Base-by-base conservation (phyloP, 163 green algal genomes). In the Scenedesmus sp. region DNA sequence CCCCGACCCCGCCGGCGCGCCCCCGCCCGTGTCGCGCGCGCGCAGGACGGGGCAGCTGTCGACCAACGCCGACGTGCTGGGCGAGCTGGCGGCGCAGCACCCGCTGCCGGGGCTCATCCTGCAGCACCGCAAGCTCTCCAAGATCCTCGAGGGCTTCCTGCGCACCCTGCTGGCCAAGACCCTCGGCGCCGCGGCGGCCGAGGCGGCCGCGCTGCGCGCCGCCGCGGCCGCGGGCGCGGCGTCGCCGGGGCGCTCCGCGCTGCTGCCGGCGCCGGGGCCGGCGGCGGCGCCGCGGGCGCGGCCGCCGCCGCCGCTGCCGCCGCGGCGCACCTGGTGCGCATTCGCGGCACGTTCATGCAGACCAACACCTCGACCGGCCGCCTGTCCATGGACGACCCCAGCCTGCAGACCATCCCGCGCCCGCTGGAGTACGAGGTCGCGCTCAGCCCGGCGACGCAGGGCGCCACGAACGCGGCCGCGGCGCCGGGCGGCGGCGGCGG, bases 351-450 rank as follows among this genome's bases (percentile, higher is more conserved):
- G 18, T 92, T 88, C 71, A 83, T 89, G 53, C 93, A 96, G 66
- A 95, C 90, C 0, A 63, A 67, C 58, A 88, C 89, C 1, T 77
- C 75, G 1, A 94, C 90, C n/a, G 94, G 94, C 5, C 86, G 95
- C 17, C 81, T 98, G 3, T 60, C 85, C 20, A 97, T 97, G 91
- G 94, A 97, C 34, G 90, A 95, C 24, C 75, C 75, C 28, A 63
- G 33, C 0, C 65, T 83, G 28, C 87, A 92, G 75, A 89, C 75
- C 57, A 76, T 91, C 1, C 86, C 86, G 1, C 80, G 84, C 54
- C 87, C 91, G 0, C 64, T 80, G 0, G 70, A 85, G 44, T 95
- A 89, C 36, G 31, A 81, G 51, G 24, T 77, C 3, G 69, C 69
- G 0, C 10, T 50, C 2, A 45, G 60, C 3, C 48, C 60, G 4